These are phyloP conservation scores for Candida awuae DNA, from an alignment of 805 yeast species.

Conservation along the genomic window DNA sequence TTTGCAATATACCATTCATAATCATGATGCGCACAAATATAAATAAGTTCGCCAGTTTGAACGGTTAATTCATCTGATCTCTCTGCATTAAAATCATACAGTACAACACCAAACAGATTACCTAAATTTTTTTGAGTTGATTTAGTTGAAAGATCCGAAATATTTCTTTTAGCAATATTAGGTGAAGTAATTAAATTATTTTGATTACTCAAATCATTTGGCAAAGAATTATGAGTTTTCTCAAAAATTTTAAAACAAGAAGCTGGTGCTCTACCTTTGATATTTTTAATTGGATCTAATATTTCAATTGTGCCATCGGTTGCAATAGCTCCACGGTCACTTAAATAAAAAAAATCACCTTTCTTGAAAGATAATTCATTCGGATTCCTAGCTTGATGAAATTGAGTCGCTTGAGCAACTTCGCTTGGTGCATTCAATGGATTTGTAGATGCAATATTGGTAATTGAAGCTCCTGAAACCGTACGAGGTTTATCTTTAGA, in stretches of 20 bases:
- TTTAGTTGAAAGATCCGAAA: background rate
- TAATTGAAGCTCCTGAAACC: slow-evolving; percentile 5
- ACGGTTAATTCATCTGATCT: slow-evolving; percentile 79
- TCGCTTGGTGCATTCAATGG: slow-evolving; percentile 54
- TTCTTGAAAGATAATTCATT: slow-evolving; percentile 70
- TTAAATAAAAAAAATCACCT: slow-evolving; percentile 87
- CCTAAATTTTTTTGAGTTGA: slow-evolving; percentile 18
- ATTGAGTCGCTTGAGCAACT: slow-evolving; percentile 74
- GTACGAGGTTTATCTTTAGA: slow-evolving; percentile 26
- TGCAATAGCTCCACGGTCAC: slow-evolving; percentile 39
- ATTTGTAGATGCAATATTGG: slow-evolving; percentile 8
- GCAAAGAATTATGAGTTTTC: slow-evolving; percentile 33
- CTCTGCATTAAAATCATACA: slow-evolving; percentile 83
- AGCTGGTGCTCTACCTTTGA: slow-evolving; percentile 82
- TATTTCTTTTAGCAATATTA: slow-evolving; percentile 16
- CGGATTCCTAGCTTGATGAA: slow-evolving; percentile 69
- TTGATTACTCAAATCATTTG: background rate
- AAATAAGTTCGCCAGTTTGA: slow-evolving; percentile 76
- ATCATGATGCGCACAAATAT: slow-evolving; percentile 92
- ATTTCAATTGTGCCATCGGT: slow-evolving; percentile 59
- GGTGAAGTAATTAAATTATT: background rate
- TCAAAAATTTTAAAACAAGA: slow-evolving; percentile 74
- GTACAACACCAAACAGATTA: slow-evolving; percentile 68
- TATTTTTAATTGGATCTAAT: slow-evolving; percentile 70
- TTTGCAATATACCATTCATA: slow-evolving; percentile 98